A percentile compares a stretch with the other conserved stretches of the same genome.
Conservation (phyloP, 2,329 filamentous ascomycete species). For the Trichophyton schoenleinii region DNA sequence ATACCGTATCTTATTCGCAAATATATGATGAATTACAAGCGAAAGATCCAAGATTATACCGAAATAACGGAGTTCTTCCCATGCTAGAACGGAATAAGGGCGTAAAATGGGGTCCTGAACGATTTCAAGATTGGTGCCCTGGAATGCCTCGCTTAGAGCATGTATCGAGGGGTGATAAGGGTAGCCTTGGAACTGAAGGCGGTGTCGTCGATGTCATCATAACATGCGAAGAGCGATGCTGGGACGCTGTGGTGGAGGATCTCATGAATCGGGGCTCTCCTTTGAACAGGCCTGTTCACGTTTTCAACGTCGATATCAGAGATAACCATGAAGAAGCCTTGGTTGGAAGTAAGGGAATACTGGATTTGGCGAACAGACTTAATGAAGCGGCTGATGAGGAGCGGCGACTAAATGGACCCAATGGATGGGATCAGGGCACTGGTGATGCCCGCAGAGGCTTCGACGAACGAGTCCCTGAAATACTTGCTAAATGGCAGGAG, state of each 20-base stretch:
- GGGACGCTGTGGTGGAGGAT: constrained; percentile 95
- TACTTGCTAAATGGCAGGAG: constrained; percentile 87
- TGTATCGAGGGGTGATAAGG: constrained; percentile 55
- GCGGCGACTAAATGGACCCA: constrained; percentile 50
- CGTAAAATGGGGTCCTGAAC: constrained; percentile 90
- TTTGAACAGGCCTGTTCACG: constrained; percentile 84
- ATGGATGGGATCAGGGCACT: constrained; percentile 57
- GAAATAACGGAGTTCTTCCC: constrained; percentile 81
- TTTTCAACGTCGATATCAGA: constrained; percentile 97
- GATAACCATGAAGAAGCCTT: constrained; percentile 96
- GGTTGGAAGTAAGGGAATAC: constrained; percentile 77
- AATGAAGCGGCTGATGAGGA: constrained; percentile 73
- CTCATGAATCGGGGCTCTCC: constrained; percentile 72
- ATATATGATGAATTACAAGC: constrained; percentile 84
- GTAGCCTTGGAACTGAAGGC: constrained; percentile 67
- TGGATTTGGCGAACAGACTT: constrained; percentile 75
- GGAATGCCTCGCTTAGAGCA: constrained; percentile 72
- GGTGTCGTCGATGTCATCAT: constrained; percentile 90
- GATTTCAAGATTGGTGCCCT: constrained; percentile 95
- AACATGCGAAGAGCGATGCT: constrained; percentile 94
- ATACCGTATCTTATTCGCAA: constrained; percentile 84
- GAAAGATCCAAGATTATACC: constrained; percentile 80
- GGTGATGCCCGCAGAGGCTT: constrained; percentile 61
- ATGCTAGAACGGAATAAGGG: constrained; percentile 88
- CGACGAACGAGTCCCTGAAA: constrained; percentile 84